Evolutionary conservation across 2,329 filamentous ascomycete genomes (phyloP), one percentile per base, ranked within the genome.

Genomic region (Ophiostoma perfectum): DNA sequence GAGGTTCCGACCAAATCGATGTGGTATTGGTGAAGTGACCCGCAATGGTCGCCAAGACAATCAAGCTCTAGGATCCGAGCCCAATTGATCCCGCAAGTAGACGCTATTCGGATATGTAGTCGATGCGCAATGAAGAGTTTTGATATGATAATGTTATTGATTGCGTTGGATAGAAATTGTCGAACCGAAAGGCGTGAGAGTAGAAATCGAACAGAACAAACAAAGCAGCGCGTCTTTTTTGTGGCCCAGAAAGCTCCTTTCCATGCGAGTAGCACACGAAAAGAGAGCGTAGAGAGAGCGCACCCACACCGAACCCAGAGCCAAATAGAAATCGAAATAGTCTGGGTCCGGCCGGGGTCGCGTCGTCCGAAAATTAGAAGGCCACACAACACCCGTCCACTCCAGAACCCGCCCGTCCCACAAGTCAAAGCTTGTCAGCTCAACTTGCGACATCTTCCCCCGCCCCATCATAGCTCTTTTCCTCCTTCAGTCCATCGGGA

Each of bases 341-440:
- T 18, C 38, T 63, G 60, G 7, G n/a, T 41, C 39, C 14, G 63
- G 11, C 41, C 36, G n/a, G 55, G 18, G 6, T 41, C 63, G 66
- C 64, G 66, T 66, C 68, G n/a, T 70, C 66, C 66, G 62, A 27
- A 49, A 9, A 70, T 70, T 70, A 68, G 36, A 47, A 65, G 67
- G 67, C 67, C 67, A 70, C 67, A 27, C 67, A 70, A 65, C 67
- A 67, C 67, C 68, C 69, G 65, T 69, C 68, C 65, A 14, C 49
- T 42, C 62, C 39, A 44, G 39, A 36, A 44, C 41, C 38, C 60
- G 39, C 38, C 42, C 60, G 16, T 18, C 39, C n/a, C 12, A 63
- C 39, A 44, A 64, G 60, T 27, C 60, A 63, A 39, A 47, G 47
- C 36, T 12, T 39, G 18, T 8, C n/a, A 27, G 60, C 39, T 58